Evolutionary conservation across 441 rosid genomes (phyloP), one percentile per base, ranked within the genome.

Genomic region (Lepidium campestre): DNA sequence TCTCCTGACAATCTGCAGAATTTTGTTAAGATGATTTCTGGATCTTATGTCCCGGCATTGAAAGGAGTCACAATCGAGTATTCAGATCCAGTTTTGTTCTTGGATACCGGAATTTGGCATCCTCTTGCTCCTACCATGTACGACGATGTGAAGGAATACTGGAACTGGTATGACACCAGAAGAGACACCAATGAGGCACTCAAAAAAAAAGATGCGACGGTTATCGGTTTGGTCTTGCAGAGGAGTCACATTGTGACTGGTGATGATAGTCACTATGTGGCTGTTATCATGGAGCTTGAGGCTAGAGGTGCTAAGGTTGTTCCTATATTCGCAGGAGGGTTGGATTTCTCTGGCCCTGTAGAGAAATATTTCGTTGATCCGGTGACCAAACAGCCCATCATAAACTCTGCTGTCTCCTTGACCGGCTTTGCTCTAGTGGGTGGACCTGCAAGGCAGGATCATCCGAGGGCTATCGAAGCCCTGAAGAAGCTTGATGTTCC

Each of bases 381-480:
- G 0, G 78, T 78, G 7, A 75, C 90, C 0, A 91, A 86, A 81
- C 82, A 74, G 63, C 82, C 99, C 2, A 83, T 86, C 57, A 80
- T 94, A 57, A 81, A 94, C 77, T 86, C 98, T 5, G 96, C 67
- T 39, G 71, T 94, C 7, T 91, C 98, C 3, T 78, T 94, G 71
- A 94, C 99, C 15, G 98, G 99, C 12, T 94, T 94, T 71, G 99
- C 99, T 44, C 90, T 94, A 49, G 99, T 94, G 58, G 99, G 99
- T 40, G 99, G 99, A 45, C 99, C 99, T 9, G 98, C 99, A 23
- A 88, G 98, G 86, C 98, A 94, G 78, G 99, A 94, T 58, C 99
- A 94, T 77, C 97, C 97, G 1, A 85, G 98, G 81, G 99, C 99
- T 20, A 65, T 94, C 25, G 93, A 94, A 81, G 98, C 94, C 13